These are phyloP conservation scores for Colletotrichum coccodes DNA, from an alignment of 2,329 filamentous ascomycete genomes.

Conservation along the genomic window DNA sequence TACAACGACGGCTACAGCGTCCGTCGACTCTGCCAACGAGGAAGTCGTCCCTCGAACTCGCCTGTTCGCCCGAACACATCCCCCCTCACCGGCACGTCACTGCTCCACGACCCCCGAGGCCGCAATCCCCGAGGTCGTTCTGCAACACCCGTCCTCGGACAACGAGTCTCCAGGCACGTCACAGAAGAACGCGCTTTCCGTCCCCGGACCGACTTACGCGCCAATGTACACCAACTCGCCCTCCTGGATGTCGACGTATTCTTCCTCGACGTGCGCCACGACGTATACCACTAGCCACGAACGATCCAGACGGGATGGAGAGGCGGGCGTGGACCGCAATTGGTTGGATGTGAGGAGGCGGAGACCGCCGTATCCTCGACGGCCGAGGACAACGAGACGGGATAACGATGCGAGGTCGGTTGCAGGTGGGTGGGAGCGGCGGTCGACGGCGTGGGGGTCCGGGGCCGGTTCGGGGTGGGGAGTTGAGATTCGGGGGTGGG, in stretches of 20 bases:
- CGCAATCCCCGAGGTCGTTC: slow-evolving; percentile 1
- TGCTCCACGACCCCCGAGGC: not conserved
- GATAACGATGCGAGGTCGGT: not conserved
- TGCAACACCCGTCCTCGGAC: not conserved
- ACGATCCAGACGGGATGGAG: not conserved
- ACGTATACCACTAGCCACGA: slow-evolving; percentile 11
- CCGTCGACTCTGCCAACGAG: not conserved
- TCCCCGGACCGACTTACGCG: not conserved
- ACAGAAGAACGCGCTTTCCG: not conserved
- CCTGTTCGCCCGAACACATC: not conserved
- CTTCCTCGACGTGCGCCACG: slow-evolving; percentile 19
- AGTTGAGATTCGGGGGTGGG: not conserved
- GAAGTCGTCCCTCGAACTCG: not conserved
- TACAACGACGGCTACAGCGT: not conserved
- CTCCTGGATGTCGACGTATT: slow-evolving; percentile 27
- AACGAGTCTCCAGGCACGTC: not conserved
- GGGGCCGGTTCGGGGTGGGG: not conserved
- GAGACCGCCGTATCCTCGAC: slow-evolving; percentile 2
- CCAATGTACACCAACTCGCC: slow-evolving; percentile 16
- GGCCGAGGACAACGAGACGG: not conserved
- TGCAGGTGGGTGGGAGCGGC: not conserved
- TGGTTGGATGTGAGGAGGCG: not conserved
- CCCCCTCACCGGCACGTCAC: not conserved
- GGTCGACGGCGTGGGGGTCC: not conserved
- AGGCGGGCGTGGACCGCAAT: not conserved